Conservation (phyloP, 2,329 filamentous ascomycete genomes). For the Aspergillus latus region DNA sequence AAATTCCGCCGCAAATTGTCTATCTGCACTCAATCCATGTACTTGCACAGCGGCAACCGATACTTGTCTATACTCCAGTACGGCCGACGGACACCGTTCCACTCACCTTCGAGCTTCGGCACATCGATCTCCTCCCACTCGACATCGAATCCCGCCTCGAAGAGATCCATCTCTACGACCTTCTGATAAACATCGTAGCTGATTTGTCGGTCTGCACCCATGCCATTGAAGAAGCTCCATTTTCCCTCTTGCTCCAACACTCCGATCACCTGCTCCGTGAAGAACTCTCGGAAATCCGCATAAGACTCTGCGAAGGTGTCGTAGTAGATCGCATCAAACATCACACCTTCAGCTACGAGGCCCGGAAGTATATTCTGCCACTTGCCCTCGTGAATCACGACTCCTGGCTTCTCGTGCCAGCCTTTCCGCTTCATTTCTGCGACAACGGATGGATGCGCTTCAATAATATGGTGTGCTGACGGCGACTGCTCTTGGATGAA, state of each 20-base stretch:
- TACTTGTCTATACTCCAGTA: constrained; percentile 80
- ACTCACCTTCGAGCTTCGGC: constrained; percentile 72
- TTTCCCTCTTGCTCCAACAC: constrained; percentile 60
- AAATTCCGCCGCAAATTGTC: background rate
- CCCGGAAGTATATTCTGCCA: constrained; percentile 79
- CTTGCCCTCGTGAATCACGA: constrained; percentile 64
- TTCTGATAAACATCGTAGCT: constrained; percentile 96
- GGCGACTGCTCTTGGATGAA: constrained; percentile 71
- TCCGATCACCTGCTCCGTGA: constrained; percentile 80
- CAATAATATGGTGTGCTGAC: constrained; percentile 75
- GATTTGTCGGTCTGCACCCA: constrained; percentile 86
- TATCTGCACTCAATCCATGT: constrained; percentile 30
- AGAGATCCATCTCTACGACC: constrained; percentile 85
- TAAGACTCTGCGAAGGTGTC: constrained; percentile 98
- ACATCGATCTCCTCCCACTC: constrained; percentile 80
- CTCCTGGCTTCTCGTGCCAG: constrained; percentile 63
- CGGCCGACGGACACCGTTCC: constrained; percentile 81
- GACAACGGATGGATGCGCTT: constrained; percentile 78
- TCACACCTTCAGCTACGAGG: constrained; percentile 65
- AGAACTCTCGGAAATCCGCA: constrained; percentile 78
- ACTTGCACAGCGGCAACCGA: constrained; percentile 45
- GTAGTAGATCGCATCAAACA: constrained; percentile 90
- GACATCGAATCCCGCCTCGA: constrained; percentile 84
- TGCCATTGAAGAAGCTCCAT: constrained; percentile 68
- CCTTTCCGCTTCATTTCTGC: constrained; percentile 65